phyloP scores from a whole-genome alignment of 768 basidiomycete genomes.

The Termitomyces heimii region DNA sequence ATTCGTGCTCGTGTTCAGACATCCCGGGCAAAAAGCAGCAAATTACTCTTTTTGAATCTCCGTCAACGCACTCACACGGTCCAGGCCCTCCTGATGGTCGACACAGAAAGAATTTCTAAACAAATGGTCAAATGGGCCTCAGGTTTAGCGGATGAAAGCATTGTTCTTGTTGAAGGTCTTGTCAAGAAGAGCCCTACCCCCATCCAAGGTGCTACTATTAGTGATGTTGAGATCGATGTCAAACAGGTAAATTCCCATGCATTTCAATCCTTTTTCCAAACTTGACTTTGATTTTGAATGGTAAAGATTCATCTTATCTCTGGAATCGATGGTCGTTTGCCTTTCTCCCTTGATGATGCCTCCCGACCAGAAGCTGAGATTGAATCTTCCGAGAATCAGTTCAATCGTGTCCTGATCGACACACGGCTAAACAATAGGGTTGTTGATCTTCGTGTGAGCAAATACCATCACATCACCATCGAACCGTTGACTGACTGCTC shows the following conservation, averaged over 20 bases:
- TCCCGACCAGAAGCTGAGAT: conserved; percentile 74
- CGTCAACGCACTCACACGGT: conserved; percentile 85
- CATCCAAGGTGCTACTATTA: conserved; percentile 89
- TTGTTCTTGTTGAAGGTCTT: conserved; percentile 83
- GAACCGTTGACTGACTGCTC: conserved; percentile 1
- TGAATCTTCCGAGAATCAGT: conserved; percentile 51
- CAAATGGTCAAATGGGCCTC: conserved; percentile 97
- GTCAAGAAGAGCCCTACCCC: conserved; percentile 73
- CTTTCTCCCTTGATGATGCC: conserved; percentile 93
- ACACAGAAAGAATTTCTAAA: conserved; percentile 79
- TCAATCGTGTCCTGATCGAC: conserved; percentile 81
- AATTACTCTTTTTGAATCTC: conserved; percentile 91
- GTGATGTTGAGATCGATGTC: conserved; percentile 84
- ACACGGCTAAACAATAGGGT: conserved; percentile 94
- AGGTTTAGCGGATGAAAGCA: conserved; percentile 74
- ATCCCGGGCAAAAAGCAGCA: conserved; percentile 87
- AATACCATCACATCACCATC: neutral
- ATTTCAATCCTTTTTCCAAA: neutral
- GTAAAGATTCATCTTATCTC: conserved; percentile 74
- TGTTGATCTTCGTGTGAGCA: conserved; percentile 82
- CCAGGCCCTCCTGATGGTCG: conserved; percentile 74
- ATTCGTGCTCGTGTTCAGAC: conserved; percentile 90
- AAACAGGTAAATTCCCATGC: conserved; percentile 50
- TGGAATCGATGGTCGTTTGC: conserved; percentile 71
- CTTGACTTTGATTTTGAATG: neutral